These are phyloP conservation scores for Monosporascus sp. DNA, from an alignment of 2,329 filamentous ascomycete species.

Conservation along the genomic window DNA sequence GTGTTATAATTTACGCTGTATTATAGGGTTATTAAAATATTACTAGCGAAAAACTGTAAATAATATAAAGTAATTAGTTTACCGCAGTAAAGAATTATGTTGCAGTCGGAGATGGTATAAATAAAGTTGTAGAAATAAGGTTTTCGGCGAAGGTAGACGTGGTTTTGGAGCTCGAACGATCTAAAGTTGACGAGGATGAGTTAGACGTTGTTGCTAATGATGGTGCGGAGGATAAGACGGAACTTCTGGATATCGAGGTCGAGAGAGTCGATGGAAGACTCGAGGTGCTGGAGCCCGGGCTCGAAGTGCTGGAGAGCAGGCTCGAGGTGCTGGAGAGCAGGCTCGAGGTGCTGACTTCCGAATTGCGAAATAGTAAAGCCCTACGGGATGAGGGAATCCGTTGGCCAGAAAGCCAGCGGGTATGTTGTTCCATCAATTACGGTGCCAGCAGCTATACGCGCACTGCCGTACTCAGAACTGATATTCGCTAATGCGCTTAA, in stretches of 20 bases:
- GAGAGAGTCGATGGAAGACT: not conserved
- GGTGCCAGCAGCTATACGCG: not conserved
- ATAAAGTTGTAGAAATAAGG: not conserved
- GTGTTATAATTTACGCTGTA: not conserved
- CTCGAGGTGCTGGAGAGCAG: not conserved
- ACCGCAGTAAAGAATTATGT: not conserved
- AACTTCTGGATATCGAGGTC: not conserved
- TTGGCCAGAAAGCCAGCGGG: not conserved
- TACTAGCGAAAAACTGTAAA: not conserved
- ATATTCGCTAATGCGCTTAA: not conserved
- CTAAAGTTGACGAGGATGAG: not conserved
- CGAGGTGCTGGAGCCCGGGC: not conserved
- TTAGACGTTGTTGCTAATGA: not conserved
- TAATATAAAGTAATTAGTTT: not conserved
- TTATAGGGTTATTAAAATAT: not conserved
- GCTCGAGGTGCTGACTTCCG: not conserved
- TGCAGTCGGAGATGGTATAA: not conserved
- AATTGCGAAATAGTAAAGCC: not conserved
- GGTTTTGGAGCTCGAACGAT: not conserved
- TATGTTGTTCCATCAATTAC: not conserved
- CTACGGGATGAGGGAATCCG: not conserved
- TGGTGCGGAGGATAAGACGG: not conserved
- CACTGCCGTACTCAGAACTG: not conserved
- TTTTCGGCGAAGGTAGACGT: not conserved
- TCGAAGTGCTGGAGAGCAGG: not conserved